Evolutionary conservation across 805 yeast genomes (phyloP).

Genomic region (Citeromyces matritensis): DNA sequence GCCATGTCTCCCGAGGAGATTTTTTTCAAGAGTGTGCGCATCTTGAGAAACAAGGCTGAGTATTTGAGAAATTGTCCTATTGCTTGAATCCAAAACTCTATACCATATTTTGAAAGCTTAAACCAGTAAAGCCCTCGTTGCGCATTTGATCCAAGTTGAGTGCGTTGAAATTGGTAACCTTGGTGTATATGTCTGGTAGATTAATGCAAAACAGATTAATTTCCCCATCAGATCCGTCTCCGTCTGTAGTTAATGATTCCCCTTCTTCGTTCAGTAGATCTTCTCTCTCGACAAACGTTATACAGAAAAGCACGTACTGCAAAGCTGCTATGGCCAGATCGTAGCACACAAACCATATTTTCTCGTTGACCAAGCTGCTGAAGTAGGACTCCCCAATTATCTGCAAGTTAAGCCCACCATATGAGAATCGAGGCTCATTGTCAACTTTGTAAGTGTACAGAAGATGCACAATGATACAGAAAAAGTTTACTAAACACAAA

Average conservation of each 20-base stretch:
- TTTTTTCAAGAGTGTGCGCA: conserved; percentile 78
- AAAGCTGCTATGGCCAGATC: conserved; percentile 14
- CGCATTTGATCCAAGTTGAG: not conserved
- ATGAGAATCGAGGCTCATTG: conserved; percentile 5
- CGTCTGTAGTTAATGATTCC: not conserved
- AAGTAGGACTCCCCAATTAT: conserved; percentile 27
- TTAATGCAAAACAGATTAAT: conserved; percentile 2
- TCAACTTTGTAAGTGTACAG: conserved; percentile 12
- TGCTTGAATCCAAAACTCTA: conserved; percentile 13
- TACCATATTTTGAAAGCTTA: conserved; percentile 1
- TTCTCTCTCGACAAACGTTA: conserved; percentile 15
- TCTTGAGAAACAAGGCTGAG: conserved; percentile 74
- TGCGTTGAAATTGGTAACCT: not conserved
- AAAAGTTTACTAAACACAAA: conserved; percentile 8
- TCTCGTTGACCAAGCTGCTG: conserved; percentile 10
- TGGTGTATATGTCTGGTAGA: not conserved
- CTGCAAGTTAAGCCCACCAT: conserved; percentile 25
- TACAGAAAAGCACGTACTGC: conserved; percentile 14
- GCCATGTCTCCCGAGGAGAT: conserved; percentile 97
- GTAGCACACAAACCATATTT: conserved; percentile 10
- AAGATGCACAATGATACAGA: conserved; percentile 19
- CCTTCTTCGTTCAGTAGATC: conserved; percentile 12
- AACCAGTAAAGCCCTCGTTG: not conserved
- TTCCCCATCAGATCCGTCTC: conserved; percentile 1
- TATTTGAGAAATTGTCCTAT: conserved; percentile 70